phyloP scores from a whole-genome alignment of 2,329 filamentous ascomycete genomes.

The Ophiostoma angusticollis region DNA sequence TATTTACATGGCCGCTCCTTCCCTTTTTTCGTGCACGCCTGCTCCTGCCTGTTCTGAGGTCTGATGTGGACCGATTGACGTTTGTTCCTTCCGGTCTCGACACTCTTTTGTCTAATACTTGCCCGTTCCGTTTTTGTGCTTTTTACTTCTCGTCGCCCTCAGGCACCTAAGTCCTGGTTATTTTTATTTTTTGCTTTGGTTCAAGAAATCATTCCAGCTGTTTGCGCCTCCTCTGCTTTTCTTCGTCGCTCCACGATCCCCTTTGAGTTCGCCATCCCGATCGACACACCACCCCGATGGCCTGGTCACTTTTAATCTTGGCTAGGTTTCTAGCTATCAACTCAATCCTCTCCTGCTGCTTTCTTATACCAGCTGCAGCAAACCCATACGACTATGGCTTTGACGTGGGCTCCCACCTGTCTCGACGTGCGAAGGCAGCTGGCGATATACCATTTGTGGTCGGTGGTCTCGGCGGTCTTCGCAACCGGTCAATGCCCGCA shows the following conservation, averaged over 20 bases:
- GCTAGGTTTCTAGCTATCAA: too few species aligned
- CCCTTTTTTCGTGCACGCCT: neutral
- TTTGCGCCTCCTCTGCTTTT: too few species aligned
- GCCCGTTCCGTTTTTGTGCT: too few species aligned
- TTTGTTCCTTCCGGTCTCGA: slow-evolving; percentile 1
- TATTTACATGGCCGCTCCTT: neutral
- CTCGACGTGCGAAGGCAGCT: slow-evolving; percentile 25
- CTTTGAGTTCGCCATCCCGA: too few species aligned
- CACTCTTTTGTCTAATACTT: too few species aligned
- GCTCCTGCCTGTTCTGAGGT: neutral
- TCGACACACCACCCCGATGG: too few species aligned
- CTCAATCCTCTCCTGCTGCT: neutral
- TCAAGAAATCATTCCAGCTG: too few species aligned
- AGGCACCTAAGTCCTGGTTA: too few species aligned
- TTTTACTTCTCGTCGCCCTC: too few species aligned
- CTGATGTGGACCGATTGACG: neutral
- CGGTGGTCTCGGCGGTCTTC: slow-evolving; percentile 26
- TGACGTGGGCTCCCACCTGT: slow-evolving; percentile 23
- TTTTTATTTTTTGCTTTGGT: too few species aligned
- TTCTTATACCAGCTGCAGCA: neutral
- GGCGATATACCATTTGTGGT: slow-evolving; percentile 27
- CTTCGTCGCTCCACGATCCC: too few species aligned
- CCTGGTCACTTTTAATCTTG: too few species aligned
- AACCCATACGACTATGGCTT: slow-evolving; percentile 40
- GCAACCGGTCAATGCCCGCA: slow-evolving; percentile 23